Base-by-base conservation (phyloP, 345 rosid genomes). In the Chamaenerion angustifolium region DNA sequence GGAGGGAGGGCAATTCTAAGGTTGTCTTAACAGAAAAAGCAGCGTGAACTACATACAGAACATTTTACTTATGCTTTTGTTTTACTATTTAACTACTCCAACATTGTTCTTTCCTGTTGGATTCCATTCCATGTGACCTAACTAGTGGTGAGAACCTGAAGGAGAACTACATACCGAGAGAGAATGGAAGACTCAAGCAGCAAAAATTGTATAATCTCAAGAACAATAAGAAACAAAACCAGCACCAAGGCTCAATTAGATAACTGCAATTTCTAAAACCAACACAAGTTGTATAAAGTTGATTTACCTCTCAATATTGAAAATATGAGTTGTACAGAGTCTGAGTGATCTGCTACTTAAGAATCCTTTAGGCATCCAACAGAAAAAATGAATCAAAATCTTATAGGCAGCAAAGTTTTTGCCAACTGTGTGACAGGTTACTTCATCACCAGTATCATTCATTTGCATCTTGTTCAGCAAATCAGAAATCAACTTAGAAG, bases 301-400 rank as follows among this genome's bases (percentile, higher is more conserved):
- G 31, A 64, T 44, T 71, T 68, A 84, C 98, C 95, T 68, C 71
- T 92, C 98, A 55, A 77, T 68, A 64, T 87, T 73, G 60, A 92
- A 77, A 43, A 84, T 52, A 55, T 31, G 53, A 71, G 66, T 71
- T 55, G 70, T 78, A 69, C 60, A 69, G 48, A 59, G 64, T 54
- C 71, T 67, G 62, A 82, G 65, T 49, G 93, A 82, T 64, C 63
- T 84, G 46, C 69, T 69, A 58, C 52, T 70, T 72, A 82, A 55
- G 62, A 60, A 77, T 54, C 64, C 85, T 73, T 87, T 92, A 18
- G 96, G 96, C 70, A 92, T 78, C 77, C 69, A 69, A 58, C 80
- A 73, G 25, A 87, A 65, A 47, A 84, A 69, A 56, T 58, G 57
- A 58, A 87, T 82, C 68, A 83, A 69, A 63, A 66, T 66, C 65